Conservation (phyloP, 306 rosid genomes). For the Begonia peltatifolia region DNA sequence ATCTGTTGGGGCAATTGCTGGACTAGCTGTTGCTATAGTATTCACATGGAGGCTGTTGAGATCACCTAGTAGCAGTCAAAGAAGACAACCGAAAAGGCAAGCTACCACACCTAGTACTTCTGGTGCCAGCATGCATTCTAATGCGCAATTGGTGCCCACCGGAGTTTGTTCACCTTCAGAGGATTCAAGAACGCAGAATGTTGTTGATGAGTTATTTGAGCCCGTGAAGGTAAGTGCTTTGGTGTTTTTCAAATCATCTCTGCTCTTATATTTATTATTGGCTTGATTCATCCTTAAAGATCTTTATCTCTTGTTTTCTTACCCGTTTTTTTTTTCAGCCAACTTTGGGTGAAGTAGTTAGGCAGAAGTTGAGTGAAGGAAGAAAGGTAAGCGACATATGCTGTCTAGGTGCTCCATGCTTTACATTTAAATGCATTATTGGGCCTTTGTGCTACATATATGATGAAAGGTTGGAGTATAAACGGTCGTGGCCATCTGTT, state of each 20-base stretch:
- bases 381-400: conserved; percentile 53
- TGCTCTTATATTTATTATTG: conserved; percentile 4
- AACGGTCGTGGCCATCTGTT: too few relatives aligned
- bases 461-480: too few relatives aligned
- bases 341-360: conserved; percentile 80
- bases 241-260: background rate
- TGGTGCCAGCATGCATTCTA: conserved; percentile 27
- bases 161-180: conserved; percentile 36
- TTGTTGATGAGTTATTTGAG: conserved; percentile 75
- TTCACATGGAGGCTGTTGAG: conserved; percentile 93
- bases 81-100: conserved; percentile 70
- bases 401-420: background rate
- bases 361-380: conserved; percentile 96
- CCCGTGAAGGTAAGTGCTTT: conserved; percentile 46
- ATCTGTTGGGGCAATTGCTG: conserved; percentile 86
- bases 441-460: too few relatives aligned
- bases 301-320: conserved; percentile 6
- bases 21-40: conserved; percentile 73
- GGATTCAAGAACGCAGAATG: conserved; percentile 60
- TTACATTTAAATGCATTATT: too few relatives aligned
- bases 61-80: conserved; percentile 42
- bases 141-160: conserved; percentile 21
- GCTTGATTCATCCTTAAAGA: conserved; percentile 6
- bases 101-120: conserved; percentile 49
- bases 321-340: conserved; percentile 43